Evolutionary conservation across 148 eudicot genomes (phyloP), one percentile per base, ranked within the genome.

Genomic region (Talinum fruticosum): DNA sequence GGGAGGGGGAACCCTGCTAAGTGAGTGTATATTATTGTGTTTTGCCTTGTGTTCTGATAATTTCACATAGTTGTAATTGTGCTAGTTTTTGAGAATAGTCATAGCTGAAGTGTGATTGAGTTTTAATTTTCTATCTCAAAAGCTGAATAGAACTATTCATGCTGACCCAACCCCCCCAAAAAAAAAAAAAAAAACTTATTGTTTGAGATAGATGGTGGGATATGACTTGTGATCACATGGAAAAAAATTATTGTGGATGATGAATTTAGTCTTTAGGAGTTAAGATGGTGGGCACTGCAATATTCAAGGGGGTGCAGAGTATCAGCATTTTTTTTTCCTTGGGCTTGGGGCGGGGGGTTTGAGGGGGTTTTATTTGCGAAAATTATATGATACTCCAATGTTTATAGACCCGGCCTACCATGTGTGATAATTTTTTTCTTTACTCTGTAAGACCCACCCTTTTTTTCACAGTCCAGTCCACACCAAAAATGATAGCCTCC

Each of bases 71-170:
- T 51, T 51, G 21, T 51, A 51, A 21, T 67, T n/a, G 30, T 51
- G 41, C 28, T 2, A 41, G n/a, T 44, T 59, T 26, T 68, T 33
- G 54, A 3, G 30, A 57, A 66, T 23, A 2, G 37, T 76, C 13
- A 45, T 44, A 32, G 7, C 14, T 76, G 72, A 33, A 23, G 15
- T 14, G 23, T 70, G 79, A 51, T 34, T 57, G 1, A 13, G 26
- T 62, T 33, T 1, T 59, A 51, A 2, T 28, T 76, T 33, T 7
- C 19, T 34, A 44, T 7, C 29, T 54, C 2, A 73, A 34, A 7
- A 53, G 76, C 38, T 54, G 21, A 57, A 24, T 2, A 19, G 68
- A 74, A 74, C 64, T 34, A 24, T 59, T 73, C 47, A 16, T 57
- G 64, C 10, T 51, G 64, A 8, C 64, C 37, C n/a, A 41, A 8